Conservation (phyloP, 2,329 filamentous ascomycete genomes). For the Xenosphaeropsis pyriputrescens region DNA sequence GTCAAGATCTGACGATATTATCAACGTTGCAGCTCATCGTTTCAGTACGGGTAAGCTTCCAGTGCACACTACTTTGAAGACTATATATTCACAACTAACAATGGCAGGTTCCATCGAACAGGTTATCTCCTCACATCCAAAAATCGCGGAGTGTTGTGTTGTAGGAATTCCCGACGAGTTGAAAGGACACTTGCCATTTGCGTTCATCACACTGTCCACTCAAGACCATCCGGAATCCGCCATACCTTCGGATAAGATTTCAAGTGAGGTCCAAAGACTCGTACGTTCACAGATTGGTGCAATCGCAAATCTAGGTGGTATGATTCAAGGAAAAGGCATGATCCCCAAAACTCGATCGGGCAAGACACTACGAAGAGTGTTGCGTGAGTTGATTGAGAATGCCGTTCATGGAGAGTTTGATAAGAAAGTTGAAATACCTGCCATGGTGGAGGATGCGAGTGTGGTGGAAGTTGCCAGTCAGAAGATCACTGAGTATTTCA, state of each 20-base stretch:
- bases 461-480: slow-evolving; percentile 61
- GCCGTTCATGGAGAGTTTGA: slow-evolving; percentile 60
- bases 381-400: slow-evolving; percentile 76
- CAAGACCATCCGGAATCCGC: slow-evolving; percentile 34
- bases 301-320: slow-evolving; percentile 73
- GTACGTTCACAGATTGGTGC: slow-evolving; percentile 74
- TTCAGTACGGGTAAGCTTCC: slow-evolving; percentile 60
- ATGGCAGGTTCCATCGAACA: slow-evolving; percentile 69
- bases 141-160: slow-evolving; percentile 72
- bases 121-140: slow-evolving; percentile 68
- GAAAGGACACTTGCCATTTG: slow-evolving; percentile 86
- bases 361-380: slow-evolving; percentile 72
- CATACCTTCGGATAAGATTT: slow-evolving; percentile 28
- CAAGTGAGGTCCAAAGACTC: slow-evolving; percentile 51
- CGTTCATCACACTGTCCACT: slow-evolving; percentile 56
- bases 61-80: neutral
- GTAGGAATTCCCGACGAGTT: slow-evolving; percentile 73
- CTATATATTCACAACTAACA: slow-evolving; percentile 1
- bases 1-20: slow-evolving; percentile 64
- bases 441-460: slow-evolving; percentile 68
- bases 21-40: slow-evolving; percentile 89
- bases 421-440: slow-evolving; percentile 59
- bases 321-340: slow-evolving; percentile 73
- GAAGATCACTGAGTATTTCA: slow-evolving; percentile 66
- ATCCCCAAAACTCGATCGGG: slow-evolving; percentile 89